phyloP scores from a whole-genome alignment of 306 rosid genomes.

The Citrullus colocynthis region DNA sequence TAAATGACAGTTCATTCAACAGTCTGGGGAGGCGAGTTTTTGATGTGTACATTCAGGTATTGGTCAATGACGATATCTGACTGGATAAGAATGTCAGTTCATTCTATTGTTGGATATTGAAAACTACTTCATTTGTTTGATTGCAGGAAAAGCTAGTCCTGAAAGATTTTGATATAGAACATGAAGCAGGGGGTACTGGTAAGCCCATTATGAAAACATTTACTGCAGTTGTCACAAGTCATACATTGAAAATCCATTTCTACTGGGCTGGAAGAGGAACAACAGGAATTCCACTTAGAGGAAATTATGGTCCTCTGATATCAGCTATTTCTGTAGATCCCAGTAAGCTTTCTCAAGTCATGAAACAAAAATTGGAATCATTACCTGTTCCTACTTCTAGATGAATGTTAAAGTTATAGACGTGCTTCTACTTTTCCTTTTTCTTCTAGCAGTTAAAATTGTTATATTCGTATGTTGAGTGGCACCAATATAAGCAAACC shows the following conservation, averaged over 20 bases:
- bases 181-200: conserved; percentile 68
- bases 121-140: conserved; percentile 13
- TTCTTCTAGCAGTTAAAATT: background rate
- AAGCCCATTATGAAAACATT: conserved; percentile 44
- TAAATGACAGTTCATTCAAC: conserved; percentile 39
- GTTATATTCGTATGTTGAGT: background rate
- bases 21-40: conserved; percentile 65
- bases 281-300: conserved; percentile 91
- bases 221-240: conserved; percentile 33
- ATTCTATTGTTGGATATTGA: conserved; percentile 13
- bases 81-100: background rate
- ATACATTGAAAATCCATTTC: conserved; percentile 69
- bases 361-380: background rate
- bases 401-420: background rate
- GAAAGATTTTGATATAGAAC: conserved; percentile 66
- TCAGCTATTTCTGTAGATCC: conserved; percentile 84
- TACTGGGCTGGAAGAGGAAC: conserved; percentile 98
- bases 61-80: background rate
- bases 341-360: conserved; percentile 42
- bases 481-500: background rate
- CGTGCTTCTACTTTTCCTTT: background rate
- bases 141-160: conserved; percentile 56
- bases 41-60: conserved; percentile 82
- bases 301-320: conserved; percentile 80
- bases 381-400: background rate